Conservation (phyloP, 2,329 filamentous ascomycete genomes). For the Beauveria caledonica region DNA sequence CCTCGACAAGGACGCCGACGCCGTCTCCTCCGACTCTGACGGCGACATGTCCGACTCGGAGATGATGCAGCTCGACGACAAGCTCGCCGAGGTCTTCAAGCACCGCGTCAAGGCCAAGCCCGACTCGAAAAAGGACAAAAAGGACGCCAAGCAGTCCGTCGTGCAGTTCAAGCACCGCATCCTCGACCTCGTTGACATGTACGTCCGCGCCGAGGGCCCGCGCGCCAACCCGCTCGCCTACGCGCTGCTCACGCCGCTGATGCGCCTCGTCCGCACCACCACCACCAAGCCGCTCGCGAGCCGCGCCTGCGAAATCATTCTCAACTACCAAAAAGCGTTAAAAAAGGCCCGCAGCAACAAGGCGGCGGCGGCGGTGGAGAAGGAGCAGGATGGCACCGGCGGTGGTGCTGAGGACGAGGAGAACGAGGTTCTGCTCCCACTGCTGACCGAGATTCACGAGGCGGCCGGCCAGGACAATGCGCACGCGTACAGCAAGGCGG, state of each 20-base stretch:
- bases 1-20: constrained; percentile 49
- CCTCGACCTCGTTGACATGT: constrained; percentile 79
- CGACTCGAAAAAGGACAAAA: constrained; percentile 74
- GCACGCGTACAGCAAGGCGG: constrained; percentile 64
- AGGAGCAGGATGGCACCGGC: constrained; percentile 1
- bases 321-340: constrained; percentile 60
- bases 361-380: constrained; percentile 30
- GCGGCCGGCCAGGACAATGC: constrained; percentile 57
- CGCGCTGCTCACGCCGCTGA: constrained; percentile 63
- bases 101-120: constrained; percentile 56
- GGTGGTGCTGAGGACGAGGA: constrained; percentile 31
- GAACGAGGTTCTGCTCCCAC: constrained; percentile 38
- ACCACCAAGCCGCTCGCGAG: constrained; percentile 66
- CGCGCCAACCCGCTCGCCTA: constrained; percentile 52
- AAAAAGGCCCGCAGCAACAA: constrained; percentile 43
- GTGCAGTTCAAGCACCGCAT: constrained; percentile 93
- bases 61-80: constrained; percentile 82
- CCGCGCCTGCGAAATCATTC: constrained; percentile 64
- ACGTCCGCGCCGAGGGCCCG: constrained; percentile 67
- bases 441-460: constrained; percentile 60
- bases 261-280: constrained; percentile 70
- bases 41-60: constrained; percentile 91
- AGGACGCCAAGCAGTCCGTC: constrained; percentile 80
- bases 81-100: constrained; percentile 78
- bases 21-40: constrained; percentile 51